Base-by-base conservation (phyloP, 2,329 filamentous ascomycete genomes). In the Zasmidium cellare region DNA sequence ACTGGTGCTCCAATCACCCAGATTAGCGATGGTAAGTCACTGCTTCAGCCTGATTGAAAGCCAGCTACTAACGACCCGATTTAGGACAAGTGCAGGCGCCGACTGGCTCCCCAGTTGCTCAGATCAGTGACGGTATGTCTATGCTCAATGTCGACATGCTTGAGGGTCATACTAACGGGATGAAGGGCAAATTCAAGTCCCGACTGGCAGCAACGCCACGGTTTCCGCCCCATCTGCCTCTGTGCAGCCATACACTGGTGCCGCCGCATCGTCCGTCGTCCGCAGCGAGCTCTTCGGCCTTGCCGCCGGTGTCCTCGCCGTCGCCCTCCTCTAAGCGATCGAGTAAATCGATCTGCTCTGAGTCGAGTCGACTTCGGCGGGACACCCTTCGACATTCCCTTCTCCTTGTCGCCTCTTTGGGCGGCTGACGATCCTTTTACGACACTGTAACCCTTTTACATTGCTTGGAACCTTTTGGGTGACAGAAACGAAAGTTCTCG, bases 111-210 rank as follows among this genome's bases (percentile, higher is more conserved):
- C 53, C 64, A 18, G 61, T 69, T 49, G 59, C 56, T 18, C 66
- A 70, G 58, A 65, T 65, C 56, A 50, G 57, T 28, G 67, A 71
- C 44, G 69, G 67, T 35, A 28, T 6, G 25, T 28, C 6, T 6
- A 28, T 28, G 11, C 11, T 11, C 25, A 28, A 5, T 28, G 6
- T 5, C 25, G 11, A 28, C 25, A 28, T 6, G n/a, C n/a, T n/a
- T n/a, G n/a, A n/a, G n/a, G n/a, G n/a, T n/a, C n/a, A n/a, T n/a
- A 28, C 25, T 28, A 20, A 45, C 41, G 5, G 41, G 6, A 6
- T n/a, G 6, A 18, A 7, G 41, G 25, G 31, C 79, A 82, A 68
- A 72, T 81, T 62, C 57, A 58, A 44, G 57, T 56, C 3, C 52
- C 59, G 14, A 60, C 66, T 31, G 58, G 7, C 35, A 50, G 56